Evolutionary conservation across 305 asterid genomes (phyloP).

Genomic region (Fraxinus paxiana): DNA sequence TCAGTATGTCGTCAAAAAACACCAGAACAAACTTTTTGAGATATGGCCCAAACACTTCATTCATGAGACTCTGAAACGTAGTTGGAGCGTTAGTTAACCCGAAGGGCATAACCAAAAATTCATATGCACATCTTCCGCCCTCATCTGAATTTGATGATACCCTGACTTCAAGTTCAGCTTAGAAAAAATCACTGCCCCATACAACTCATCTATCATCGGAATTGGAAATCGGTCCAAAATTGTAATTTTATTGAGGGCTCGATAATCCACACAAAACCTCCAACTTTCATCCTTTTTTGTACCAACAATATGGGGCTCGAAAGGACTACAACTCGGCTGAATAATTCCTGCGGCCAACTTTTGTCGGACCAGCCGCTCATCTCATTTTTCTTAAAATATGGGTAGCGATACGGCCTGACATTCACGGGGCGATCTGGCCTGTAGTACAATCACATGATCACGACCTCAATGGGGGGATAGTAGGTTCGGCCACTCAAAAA

Average conservation of each 20-base stretch:
- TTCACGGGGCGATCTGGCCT: too few species aligned
- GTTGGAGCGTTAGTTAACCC: neutral
- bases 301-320: neutral
- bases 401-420: neutral
- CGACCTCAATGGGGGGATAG: too few species aligned
- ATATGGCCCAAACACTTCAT: neutral
- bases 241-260: neutral
- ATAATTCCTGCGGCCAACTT: neutral
- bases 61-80: neutral
- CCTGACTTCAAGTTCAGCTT: neutral
- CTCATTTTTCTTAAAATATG: neutral
- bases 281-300: neutral
- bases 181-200: neutral
- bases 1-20: neutral
- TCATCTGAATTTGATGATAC: neutral
- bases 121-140: neutral
- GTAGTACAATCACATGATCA: too few species aligned
- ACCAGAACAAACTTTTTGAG: neutral
- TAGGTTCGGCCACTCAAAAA: neutral
- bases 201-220: neutral
- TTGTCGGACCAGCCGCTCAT: neutral
- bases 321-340: neutral
- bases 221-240: rapidly evolving
- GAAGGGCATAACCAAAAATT: neutral
- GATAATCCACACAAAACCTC: neutral